Percentiles rank a stretch among this genome's conserved stretches.
These are phyloP conservation scores for Xylariaceae sp. DNA, from an alignment of 2,329 filamentous ascomycete genomes.

Conservation along the genomic window DNA sequence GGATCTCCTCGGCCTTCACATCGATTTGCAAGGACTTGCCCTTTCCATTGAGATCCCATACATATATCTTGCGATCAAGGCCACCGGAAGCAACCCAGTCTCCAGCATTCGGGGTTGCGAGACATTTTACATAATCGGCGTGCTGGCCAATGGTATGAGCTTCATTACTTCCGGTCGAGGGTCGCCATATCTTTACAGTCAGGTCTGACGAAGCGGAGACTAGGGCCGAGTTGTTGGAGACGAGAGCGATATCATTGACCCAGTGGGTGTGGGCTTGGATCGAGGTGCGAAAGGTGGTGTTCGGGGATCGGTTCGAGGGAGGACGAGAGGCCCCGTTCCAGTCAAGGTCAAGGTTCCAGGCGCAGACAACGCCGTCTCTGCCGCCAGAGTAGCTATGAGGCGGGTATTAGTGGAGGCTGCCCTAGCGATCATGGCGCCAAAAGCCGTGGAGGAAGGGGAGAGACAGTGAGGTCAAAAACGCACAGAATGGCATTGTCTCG, in stretches of 20 bases:
- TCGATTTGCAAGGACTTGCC: constrained; percentile 86
- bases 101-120: constrained; percentile 65
- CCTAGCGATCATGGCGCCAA: neutral
- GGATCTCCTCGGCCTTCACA: constrained; percentile 72
- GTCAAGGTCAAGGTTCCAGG: constrained; percentile 82
- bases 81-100: constrained; percentile 93
- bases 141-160: constrained; percentile 85
- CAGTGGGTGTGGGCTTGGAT: constrained; percentile 82
- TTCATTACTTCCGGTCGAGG: constrained; percentile 58
- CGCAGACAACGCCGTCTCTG: constrained; percentile 90
- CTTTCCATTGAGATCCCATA: constrained; percentile 88
- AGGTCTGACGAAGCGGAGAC: constrained; percentile 92
- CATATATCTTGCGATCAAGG: constrained; percentile 81
- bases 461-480: constrained; percentile 33
- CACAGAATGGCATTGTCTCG: constrained; percentile 78
- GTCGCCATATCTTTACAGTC: constrained; percentile 88
- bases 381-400: constrained; percentile 80
- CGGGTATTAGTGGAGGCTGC: constrained; percentile 13
- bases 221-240: constrained; percentile 69
- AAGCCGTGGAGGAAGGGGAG: constrained; percentile 4
- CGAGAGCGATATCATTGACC: constrained; percentile 88
- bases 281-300: constrained; percentile 55
- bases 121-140: constrained; percentile 91
- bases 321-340: constrained; percentile 36
- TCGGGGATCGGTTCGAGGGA: constrained; percentile 38